These are phyloP conservation scores for Fomitopsis palustris DNA, from an alignment of 1,284 basidiomycete genomes.

Conservation along the genomic window DNA sequence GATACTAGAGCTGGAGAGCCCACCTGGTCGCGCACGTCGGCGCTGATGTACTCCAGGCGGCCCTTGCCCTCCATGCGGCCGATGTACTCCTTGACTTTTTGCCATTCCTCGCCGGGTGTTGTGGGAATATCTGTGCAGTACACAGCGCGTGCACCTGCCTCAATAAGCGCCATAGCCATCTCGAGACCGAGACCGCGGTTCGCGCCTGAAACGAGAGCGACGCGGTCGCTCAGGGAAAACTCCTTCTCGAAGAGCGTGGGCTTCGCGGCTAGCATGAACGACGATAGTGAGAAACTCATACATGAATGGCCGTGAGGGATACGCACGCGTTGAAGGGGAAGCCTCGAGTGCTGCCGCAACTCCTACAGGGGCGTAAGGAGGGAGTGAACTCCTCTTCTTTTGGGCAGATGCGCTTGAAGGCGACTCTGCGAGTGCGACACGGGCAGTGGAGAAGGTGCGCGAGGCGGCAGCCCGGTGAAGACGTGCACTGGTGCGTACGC, in stretches of 20 bases:
- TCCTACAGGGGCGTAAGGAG: slow-evolving; percentile 56
- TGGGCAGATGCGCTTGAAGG: neutral
- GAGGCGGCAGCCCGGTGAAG: neutral
- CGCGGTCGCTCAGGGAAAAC: slow-evolving; percentile 71
- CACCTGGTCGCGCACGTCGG: slow-evolving; percentile 63
- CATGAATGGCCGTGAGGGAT: neutral
- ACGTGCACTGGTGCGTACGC: neutral
- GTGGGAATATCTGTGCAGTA: slow-evolving; percentile 75
- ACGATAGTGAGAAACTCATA: no score
- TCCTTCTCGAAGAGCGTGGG: slow-evolving; percentile 55
- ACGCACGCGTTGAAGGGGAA: neutral
- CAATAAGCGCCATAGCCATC: slow-evolving; percentile 74
- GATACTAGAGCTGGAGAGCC: slow-evolving; percentile 46
- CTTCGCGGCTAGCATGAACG: slow-evolving; percentile 14
- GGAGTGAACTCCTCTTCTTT: slow-evolving; percentile 26
- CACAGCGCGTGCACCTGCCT: slow-evolving; percentile 73
- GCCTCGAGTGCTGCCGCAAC: slow-evolving; percentile 54
- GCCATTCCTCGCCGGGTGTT: slow-evolving; percentile 67
- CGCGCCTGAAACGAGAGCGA: slow-evolving; percentile 75
- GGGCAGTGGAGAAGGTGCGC: slow-evolving; percentile 2
- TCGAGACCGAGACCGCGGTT: slow-evolving; percentile 82
- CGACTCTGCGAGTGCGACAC: neutral
- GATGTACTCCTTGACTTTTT: slow-evolving; percentile 51
- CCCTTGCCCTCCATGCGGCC: slow-evolving; percentile 36
- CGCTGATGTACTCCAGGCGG: slow-evolving; percentile 62